These are phyloP conservation scores for Malus sieversii DNA, from an alignment of 306 rosid species.

Conservation along the genomic window DNA sequence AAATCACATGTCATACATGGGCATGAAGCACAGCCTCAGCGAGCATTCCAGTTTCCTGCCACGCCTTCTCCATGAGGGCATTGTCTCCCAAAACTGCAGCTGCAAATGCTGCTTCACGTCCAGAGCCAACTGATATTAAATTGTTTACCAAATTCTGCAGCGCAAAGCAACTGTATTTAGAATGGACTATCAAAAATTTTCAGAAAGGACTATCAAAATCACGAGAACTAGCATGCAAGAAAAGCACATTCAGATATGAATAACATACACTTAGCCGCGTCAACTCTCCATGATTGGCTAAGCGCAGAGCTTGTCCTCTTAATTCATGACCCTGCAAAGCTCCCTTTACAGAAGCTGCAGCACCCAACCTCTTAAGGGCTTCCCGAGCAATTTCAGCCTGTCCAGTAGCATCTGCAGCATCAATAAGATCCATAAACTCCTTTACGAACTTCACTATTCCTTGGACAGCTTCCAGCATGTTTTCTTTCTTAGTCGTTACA, in stretches of 20 bases:
- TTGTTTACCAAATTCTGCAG: slow-evolving; percentile 83
- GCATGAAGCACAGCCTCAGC: slow-evolving; percentile 99
- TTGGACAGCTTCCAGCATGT: slow-evolving; percentile 76
- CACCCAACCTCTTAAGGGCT: slow-evolving; percentile 91
- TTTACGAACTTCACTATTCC: slow-evolving; percentile 91
- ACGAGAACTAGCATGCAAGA: neutral
- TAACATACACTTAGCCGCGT: slow-evolving; percentile 77
- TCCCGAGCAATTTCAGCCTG: slow-evolving; percentile 97
- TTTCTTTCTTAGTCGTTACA: slow-evolving; percentile 69
- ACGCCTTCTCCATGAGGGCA: slow-evolving; percentile 95
- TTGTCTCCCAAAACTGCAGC: slow-evolving; percentile 97
- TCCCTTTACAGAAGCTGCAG: slow-evolving; percentile 93
- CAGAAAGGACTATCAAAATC: neutral
- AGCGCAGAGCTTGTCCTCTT: slow-evolving; percentile 84
- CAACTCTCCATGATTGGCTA: slow-evolving; percentile 96
- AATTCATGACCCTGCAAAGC: slow-evolving; percentile 86
- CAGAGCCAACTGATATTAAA: slow-evolving; percentile 74
- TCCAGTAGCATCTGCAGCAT: slow-evolving; percentile 99
- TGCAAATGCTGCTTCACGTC: slow-evolving; percentile 97
- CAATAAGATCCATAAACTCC: slow-evolving; percentile 95
- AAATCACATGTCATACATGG: slow-evolving; percentile 44
- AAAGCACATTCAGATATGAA: slow-evolving; percentile 4
- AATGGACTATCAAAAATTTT: neutral
- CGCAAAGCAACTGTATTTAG: slow-evolving; percentile 12
- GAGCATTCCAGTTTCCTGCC: slow-evolving; percentile 99